Conservation (phyloP, 257 asterid genomes). For the Primulina eburnea region DNA sequence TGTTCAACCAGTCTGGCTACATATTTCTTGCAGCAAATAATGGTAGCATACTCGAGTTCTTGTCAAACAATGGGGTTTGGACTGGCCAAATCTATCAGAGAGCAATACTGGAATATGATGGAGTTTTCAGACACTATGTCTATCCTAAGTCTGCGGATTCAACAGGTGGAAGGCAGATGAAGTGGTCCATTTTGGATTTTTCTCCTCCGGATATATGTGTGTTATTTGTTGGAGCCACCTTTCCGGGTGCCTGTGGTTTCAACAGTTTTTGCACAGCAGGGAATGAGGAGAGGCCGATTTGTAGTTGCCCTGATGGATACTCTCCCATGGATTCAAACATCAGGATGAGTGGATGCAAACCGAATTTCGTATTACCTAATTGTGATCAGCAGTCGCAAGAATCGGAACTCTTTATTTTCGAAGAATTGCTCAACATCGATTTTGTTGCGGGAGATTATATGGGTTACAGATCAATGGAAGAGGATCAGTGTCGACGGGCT, state of each 20-base stretch:
- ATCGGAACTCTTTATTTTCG: too few relatives aligned
- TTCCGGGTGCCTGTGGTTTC: constrained; percentile 33
- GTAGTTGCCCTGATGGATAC: neutral
- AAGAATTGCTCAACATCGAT: too few relatives aligned
- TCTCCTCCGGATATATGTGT: constrained; percentile 29
- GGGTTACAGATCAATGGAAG: constrained; percentile 20
- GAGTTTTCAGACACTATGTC: constrained; percentile 29
- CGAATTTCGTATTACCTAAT: neutral
- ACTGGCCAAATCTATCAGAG: constrained; percentile 14
- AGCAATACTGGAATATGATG: constrained; percentile 32
- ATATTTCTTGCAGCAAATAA: constrained; percentile 20
- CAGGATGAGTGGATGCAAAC: constrained; percentile 11
- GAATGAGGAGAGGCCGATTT: neutral
- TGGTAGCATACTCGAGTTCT: neutral
- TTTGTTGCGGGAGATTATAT: constrained; percentile 24
- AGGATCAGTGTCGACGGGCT: constrained; percentile 23
- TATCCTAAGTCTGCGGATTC: constrained; percentile 17
- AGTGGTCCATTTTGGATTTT: constrained; percentile 20
- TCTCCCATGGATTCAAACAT: neutral
- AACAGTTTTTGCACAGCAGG: constrained; percentile 25
- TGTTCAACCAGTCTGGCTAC: constrained; percentile 26
- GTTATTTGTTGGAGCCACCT: neutral
- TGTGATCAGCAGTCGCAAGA: neutral
- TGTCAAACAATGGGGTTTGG: neutral
- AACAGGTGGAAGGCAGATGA: neutral